Base-by-base conservation (phyloP, 2,329 filamentous ascomycete genomes). In the Pseudogymnoascus sp. region DNA sequence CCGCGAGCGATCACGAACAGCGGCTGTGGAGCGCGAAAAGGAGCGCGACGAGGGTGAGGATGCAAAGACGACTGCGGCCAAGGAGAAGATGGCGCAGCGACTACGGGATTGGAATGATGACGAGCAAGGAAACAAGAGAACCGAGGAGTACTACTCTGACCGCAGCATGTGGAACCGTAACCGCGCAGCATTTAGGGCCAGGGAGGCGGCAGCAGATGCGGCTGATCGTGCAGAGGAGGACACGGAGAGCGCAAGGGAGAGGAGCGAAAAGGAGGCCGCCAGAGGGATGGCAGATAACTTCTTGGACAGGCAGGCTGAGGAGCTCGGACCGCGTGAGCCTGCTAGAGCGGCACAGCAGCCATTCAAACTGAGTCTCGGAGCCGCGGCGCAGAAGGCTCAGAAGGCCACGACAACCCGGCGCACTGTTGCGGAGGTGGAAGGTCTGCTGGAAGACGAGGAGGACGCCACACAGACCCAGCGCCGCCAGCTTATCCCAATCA, bases 391-490 rank as follows among this genome's bases (percentile, higher is more conserved):
- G 73, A 91, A 85, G 71, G 82, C 81, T 14, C 82, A 81, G 62
- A 76, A 84, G 61, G 77, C 77, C 0, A 80, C 80, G 12, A 78
- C 84, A 0, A 80, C 84, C 63, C 84, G 90, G 64, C 88, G 92
- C 64, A 96, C 91, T 0, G 88, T 96, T 65, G 92, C 92, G 62
- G 94, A 99, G 72, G 91, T 99, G 62, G 94, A 97, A 78, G 91
- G 91, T 33, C 80, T 99, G 0, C 80, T 99, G 67, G 94, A 97
- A 76, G 92, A 97, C 75, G 94, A 97, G 75, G 94, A 97, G 72
- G 90, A 94, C 66, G 79, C 79, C n/a, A 84, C 89, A 59, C 78
- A 81, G 59, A 82, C 83, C 22, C 84, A 84, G 4, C 90, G 88
- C 75, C 85, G 91, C 6, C 88, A 87, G 63, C 86, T 96, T 60